Conservation (phyloP, 2,329 filamentous ascomycete species). For the Kalmusia sp. region DNA sequence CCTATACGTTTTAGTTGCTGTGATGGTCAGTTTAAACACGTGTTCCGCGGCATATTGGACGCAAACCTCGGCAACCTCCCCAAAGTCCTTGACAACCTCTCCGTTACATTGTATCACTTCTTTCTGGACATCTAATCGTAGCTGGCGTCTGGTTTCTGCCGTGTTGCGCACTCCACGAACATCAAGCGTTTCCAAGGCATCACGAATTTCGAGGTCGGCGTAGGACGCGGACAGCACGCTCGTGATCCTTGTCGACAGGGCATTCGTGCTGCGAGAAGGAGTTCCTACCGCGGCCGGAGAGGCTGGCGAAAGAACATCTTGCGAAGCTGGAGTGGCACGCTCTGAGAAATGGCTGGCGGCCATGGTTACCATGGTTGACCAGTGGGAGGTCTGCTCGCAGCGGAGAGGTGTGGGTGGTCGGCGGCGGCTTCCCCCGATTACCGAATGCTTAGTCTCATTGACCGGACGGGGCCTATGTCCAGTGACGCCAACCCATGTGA, state of each 20-base stretch:
- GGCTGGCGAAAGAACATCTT: constrained; percentile 37
- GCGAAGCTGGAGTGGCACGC: constrained; percentile 31
- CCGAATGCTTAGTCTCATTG: constrained; percentile 21
- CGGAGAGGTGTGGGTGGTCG: constrained; percentile 9
- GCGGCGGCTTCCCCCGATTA: constrained; percentile 12
- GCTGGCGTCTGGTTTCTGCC: constrained; percentile 76
- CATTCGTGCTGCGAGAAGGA: constrained; percentile 58
- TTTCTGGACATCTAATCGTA: constrained; percentile 84
- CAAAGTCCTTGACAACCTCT: constrained; percentile 86
- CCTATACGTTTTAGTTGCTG: constrained; percentile 90
- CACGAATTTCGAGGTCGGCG: constrained; percentile 88
- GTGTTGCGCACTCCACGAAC: constrained; percentile 74
- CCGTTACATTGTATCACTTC: constrained; percentile 95
- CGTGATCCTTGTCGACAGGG: constrained; percentile 81
- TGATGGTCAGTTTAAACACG: constrained; percentile 30
- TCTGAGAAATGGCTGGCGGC: constrained; percentile 42
- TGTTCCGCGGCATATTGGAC: not conserved
- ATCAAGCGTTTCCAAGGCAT: constrained; percentile 82
- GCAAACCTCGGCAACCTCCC: constrained; percentile 80
- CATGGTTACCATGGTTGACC: constrained; percentile 38
- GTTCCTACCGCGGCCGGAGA: constrained; percentile 29
- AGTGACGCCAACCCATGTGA: constrained; percentile 25
- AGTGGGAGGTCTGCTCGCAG: constrained; percentile 2
- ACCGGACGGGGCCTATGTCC: constrained; percentile 16
- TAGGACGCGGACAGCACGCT: constrained; percentile 90